A percentile compares a stretch with the other conserved stretches of the same genome.
Evolutionary conservation across 1,284 basidiomycete species (phyloP).

Genomic region (Megacollybia platyphylla): DNA sequence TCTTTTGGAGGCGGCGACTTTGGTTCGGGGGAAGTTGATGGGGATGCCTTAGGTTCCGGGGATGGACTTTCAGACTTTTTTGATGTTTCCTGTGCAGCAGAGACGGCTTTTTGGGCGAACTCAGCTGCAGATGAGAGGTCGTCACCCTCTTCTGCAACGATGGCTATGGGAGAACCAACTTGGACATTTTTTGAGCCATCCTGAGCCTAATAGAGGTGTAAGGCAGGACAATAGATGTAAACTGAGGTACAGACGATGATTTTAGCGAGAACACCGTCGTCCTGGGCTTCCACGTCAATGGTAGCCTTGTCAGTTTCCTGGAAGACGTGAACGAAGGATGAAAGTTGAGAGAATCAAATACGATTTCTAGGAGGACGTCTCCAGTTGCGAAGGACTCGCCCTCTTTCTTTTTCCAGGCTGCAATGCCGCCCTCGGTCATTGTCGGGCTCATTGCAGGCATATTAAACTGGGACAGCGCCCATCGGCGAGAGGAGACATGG

Average conservation of each 20-base stretch:
- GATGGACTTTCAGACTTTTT: conserved; percentile 29
- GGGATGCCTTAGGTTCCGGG: conserved; percentile 16
- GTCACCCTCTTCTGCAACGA: conserved; percentile 89
- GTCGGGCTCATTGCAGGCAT: conserved; percentile 99
- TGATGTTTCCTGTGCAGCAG: conserved; percentile 20
- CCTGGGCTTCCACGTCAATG: conserved; percentile 97
- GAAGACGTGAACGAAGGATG: conserved; percentile 5
- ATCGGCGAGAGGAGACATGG: conserved; percentile 66
- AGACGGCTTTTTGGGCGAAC: conserved; percentile 54
- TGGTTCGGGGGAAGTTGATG: conserved; percentile 10
- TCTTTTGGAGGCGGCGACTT: conserved; percentile 17
- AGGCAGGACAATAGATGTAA: background rate
- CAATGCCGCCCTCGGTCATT: conserved; percentile 99
- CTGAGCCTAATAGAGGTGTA: conserved; percentile 32
- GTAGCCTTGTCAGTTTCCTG: conserved; percentile 99
- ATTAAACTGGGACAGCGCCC: conserved; percentile 80
- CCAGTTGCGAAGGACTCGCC: conserved; percentile 84
- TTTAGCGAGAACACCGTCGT: conserved; percentile 92
- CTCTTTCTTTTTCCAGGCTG: conserved; percentile 94
- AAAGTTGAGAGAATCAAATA: conserved; percentile 22
- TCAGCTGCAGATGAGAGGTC: conserved; percentile 76
- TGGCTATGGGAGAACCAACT: conserved; percentile 82
- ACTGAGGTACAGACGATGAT: conserved; percentile 46
- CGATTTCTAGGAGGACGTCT: conserved; percentile 91
- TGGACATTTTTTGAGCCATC: conserved; percentile 82